phyloP scores from a whole-genome alignment of 805 yeast genomes.

The Candida alai region DNA sequence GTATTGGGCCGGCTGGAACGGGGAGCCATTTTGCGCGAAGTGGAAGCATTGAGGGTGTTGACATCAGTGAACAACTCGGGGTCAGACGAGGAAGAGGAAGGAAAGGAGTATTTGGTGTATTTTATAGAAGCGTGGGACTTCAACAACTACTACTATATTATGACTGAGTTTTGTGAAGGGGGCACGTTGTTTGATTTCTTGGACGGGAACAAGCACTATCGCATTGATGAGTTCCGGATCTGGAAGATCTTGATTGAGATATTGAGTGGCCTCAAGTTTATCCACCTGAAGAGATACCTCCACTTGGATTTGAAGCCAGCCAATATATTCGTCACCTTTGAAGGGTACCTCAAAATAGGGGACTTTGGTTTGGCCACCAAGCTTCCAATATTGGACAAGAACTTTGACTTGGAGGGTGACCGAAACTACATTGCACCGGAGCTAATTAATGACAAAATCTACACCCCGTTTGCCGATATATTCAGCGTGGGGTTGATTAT shows the following conservation, averaged over 20 bases:
- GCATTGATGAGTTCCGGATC: constrained; percentile 92
- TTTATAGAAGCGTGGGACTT: constrained; percentile 85
- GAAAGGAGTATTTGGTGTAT: constrained; percentile 72
- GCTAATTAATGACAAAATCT: constrained; percentile 73
- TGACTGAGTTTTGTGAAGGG: constrained; percentile 94
- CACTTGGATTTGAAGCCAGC: constrained; percentile 96
- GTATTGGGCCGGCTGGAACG: constrained; percentile 50
- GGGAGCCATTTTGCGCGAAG: constrained; percentile 66
- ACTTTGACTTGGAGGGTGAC: constrained; percentile 93
- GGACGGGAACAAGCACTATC: constrained; percentile 66
- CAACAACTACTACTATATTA: constrained; percentile 72
- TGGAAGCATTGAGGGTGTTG: constrained; percentile 56
- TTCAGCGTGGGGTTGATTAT: constrained; percentile 92
- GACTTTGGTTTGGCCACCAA: constrained; percentile 94
- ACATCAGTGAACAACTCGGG: constrained; percentile 33
- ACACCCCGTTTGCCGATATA: constrained; percentile 90
- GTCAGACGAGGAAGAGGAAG: constrained; percentile 46
- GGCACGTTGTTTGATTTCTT: constrained; percentile 84
- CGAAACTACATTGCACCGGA: constrained; percentile 98
- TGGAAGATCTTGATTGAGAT: constrained; percentile 94
- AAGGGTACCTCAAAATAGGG: constrained; percentile 89
- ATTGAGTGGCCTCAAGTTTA: constrained; percentile 70
- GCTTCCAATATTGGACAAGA: constrained; percentile 60
- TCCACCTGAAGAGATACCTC: constrained; percentile 69
- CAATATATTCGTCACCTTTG: constrained; percentile 88